Percentiles rank a stretch among this genome's conserved stretches.
phyloP scores from a whole-genome alignment of 495 filamentous ascomycete genomes.

The Hypoxylon crocopeplum region DNA sequence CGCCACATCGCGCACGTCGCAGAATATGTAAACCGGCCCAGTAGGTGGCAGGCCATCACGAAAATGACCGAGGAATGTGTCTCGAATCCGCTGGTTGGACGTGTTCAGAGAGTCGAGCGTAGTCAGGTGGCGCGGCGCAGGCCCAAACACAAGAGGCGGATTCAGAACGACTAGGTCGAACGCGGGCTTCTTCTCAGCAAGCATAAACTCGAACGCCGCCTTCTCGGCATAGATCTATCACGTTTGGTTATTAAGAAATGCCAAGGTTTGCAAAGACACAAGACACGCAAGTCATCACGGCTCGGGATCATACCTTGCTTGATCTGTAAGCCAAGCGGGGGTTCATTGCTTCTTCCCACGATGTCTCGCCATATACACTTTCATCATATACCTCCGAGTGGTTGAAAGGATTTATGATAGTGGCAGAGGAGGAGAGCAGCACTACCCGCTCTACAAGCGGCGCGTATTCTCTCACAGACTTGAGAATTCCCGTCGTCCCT shows the following conservation, averaged over 20 bases:
- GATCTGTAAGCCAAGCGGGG: neutral
- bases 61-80: neutral
- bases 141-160: neutral
- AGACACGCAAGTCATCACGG: neutral
- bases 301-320: neutral
- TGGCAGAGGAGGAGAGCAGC: slow-evolving; percentile 45
- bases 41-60: neutral
- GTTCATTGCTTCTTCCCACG: neutral
- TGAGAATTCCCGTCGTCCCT: slow-evolving; percentile 47
- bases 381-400: neutral
- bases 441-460: slow-evolving; percentile 44
- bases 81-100: slow-evolving; percentile 10
- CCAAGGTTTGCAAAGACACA: neutral
- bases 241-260: neutral
- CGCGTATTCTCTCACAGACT: slow-evolving; percentile 41
- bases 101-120: slow-evolving; percentile 13
- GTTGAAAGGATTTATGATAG: slow-evolving; percentile 15
- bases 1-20: slow-evolving; percentile 21
- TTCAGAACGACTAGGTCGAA: slow-evolving; percentile 9
- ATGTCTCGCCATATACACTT: neutral
- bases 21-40: neutral
- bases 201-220: slow-evolving; percentile 18
- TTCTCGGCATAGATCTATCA: slow-evolving; percentile 14
- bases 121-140: neutral
- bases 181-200: neutral